Base-by-base conservation (phyloP, 352 stramenopile genomes). In the Aphanomyces euteiches region DNA sequence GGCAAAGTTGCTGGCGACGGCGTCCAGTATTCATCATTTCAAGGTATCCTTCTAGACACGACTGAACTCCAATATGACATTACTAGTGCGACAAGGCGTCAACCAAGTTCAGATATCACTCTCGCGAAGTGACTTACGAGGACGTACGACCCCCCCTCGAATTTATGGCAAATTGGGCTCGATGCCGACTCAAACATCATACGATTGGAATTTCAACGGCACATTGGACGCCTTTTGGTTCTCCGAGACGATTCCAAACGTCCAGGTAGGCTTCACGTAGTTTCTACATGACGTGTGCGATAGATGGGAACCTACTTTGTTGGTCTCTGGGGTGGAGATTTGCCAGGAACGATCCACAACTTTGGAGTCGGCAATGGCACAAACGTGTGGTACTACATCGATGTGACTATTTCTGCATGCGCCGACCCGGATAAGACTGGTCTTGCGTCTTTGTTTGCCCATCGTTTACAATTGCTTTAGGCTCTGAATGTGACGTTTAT, bases 311-410 rank as follows among this genome's bases (percentile, higher is more conserved):
- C n/a, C 21, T 67, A 67, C 21, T 67, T 53, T 63, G 41, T 67
- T 61, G 60, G 13, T 53, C 19, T 67, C 8, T 69, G 63, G 63
- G 63, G 63, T 13, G 63, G 63, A 15, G 63, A 47, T 28, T 19
- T 60, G 8, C n/a, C 48, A 45, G 36, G 47, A 34, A 56, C 63
- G 21, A 69, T 69, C 50, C 37, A 56, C 7, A 47, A 69, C 37
- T 69, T 69, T 69, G 63, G 63, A 1, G 40, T 69, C 8, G 63
- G 63, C 37, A 47, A 47, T 15, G 58, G 40, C 50, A 43, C 47
- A 7, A 69, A 69, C 36, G 63, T 69, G 8, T 69, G 63, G 63
- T 69, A 69, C 37, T 47, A 69, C 37, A 34, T 69, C 8, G 50
- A 47, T 19, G 5, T 69, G 10, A 28, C 48, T 6, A 58, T 56